Percentiles rank a stretch among this genome's conserved stretches.
These are phyloP conservation scores for Hortiboletus campestris DNA, from an alignment of 768 basidiomycete species.

Conservation along the genomic window DNA sequence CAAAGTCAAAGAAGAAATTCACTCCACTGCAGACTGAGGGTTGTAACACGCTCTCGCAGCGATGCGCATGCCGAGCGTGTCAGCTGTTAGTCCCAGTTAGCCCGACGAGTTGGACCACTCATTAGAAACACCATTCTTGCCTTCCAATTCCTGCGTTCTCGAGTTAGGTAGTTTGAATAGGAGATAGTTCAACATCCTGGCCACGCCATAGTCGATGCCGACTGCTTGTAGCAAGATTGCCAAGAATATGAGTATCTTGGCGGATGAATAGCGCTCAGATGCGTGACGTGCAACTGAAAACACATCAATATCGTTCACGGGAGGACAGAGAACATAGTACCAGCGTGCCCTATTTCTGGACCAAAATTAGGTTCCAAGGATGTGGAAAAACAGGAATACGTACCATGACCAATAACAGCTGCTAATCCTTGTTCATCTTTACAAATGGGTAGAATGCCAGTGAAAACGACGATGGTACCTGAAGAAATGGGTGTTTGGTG, in stretches of 20 bases:
- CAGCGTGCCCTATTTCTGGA: conserved; percentile 78
- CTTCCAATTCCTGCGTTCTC: conserved; percentile 78
- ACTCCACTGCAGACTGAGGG: conserved; percentile 75
- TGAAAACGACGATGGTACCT: conserved; percentile 84
- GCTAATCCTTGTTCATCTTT: conserved; percentile 80
- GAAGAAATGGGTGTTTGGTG: neutral
- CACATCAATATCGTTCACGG: neutral
- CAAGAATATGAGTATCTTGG: conserved; percentile 41
- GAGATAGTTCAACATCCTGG: conserved; percentile 45
- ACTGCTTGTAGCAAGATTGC: conserved; percentile 42
- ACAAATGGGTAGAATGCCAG: conserved; percentile 80
- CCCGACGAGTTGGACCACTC: neutral
- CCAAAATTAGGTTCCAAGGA: neutral
- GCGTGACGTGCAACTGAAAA: conserved; percentile 55
- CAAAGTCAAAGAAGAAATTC: neutral
- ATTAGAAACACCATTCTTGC: conserved; percentile 31
- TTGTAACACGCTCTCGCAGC: conserved; percentile 87
- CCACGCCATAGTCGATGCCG: conserved; percentile 57
- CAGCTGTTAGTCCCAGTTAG: conserved; percentile 49
- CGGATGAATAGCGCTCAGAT: conserved; percentile 45
- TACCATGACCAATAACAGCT: conserved; percentile 82
- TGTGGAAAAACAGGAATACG: neutral
- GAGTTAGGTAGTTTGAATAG: conserved; percentile 80
- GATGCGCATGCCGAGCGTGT: conserved; percentile 78
- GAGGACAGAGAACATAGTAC: conserved; percentile 33